These are phyloP conservation scores for Teratosphaeriaceae sp. DNA, from an alignment of 2,329 filamentous ascomycete species.

Conservation along the genomic window DNA sequence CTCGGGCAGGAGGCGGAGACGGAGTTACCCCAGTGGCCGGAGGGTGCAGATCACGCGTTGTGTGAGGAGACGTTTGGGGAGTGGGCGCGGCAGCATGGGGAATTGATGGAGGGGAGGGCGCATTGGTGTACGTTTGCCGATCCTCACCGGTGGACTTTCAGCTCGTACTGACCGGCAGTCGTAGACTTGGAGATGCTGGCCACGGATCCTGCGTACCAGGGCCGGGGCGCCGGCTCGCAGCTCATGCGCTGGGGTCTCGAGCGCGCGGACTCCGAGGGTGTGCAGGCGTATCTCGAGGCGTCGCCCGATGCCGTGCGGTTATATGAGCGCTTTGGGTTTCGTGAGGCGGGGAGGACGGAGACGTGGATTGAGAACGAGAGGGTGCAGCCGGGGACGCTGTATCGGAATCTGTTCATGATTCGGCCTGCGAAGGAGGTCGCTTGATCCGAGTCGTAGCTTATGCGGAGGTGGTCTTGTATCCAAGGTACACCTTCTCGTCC, in stretches of 20 bases:
- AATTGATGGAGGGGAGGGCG: constrained; percentile 20
- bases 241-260: constrained; percentile 33
- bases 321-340: constrained; percentile 34
- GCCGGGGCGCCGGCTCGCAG: constrained; percentile 31
- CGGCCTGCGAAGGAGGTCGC: constrained; percentile 5
- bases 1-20: constrained; percentile 13
- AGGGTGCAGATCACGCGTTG: constrained; percentile 16
- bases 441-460: neutral
- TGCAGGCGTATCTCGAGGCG: constrained; percentile 34
- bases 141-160: neutral
- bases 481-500: constrained; percentile 28
- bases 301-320: constrained; percentile 29
- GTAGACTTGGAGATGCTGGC: constrained; percentile 27
- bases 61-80: constrained; percentile 24
- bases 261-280: constrained; percentile 31
- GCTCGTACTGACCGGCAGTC: no score
- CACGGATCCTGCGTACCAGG: constrained; percentile 33
- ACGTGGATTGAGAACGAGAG: constrained; percentile 21
- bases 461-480: constrained; percentile 30
- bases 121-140: constrained; percentile 23
- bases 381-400: constrained; percentile 14
- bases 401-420: constrained; percentile 24
- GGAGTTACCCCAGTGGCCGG: constrained; percentile 20
- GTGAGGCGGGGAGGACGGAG: constrained; percentile 14
- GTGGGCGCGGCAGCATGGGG: constrained; percentile 17